phyloP scores from a whole-genome alignment of 768 basidiomycete species.

The Tephrocybe sp. region DNA sequence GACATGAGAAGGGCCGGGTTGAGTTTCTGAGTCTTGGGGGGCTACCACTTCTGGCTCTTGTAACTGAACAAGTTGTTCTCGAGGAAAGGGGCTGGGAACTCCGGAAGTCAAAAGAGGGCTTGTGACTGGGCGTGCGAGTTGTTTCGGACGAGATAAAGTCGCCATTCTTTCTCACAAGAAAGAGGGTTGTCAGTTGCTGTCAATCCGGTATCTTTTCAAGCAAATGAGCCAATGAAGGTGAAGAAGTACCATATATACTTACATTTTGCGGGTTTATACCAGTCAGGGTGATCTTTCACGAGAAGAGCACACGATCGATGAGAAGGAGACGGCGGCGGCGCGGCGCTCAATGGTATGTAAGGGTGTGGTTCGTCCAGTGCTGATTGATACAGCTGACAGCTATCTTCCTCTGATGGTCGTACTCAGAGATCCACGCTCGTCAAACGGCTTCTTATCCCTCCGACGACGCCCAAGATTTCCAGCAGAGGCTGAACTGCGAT shows the following conservation, averaged over 20 bases:
- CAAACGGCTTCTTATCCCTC: not conserved
- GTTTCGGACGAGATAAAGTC: constrained; percentile 36
- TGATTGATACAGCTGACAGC: constrained; percentile 9
- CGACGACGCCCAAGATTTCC: not conserved
- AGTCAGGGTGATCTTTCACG: not conserved
- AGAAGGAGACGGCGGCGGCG: not conserved
- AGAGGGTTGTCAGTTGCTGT: not conserved
- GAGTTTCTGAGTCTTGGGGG: not conserved
- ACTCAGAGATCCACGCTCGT: not conserved
- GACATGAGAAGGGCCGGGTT: constrained; percentile 10
- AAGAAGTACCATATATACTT: not conserved
- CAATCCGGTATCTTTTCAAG: not conserved
- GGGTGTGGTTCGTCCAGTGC: not conserved
- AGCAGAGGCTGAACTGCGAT: too few species aligned
- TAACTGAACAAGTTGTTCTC: constrained; percentile 28
- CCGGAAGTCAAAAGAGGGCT: constrained; percentile 24
- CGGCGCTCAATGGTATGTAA: not conserved
- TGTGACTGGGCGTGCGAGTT: constrained; percentile 20
- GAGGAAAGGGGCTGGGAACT: constrained; percentile 41
- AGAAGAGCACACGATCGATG: not conserved
- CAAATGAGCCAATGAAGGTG: not conserved
- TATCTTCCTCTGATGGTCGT: constrained; percentile 3
- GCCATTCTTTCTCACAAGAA: constrained; percentile 30
- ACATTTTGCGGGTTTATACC: not conserved
- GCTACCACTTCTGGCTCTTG: constrained; percentile 5